Percentiles rank a stretch among this genome's conserved stretches.
Evolutionary conservation across 1,284 basidiomycete species (phyloP).

Genomic region (Trametes polyzona): DNA sequence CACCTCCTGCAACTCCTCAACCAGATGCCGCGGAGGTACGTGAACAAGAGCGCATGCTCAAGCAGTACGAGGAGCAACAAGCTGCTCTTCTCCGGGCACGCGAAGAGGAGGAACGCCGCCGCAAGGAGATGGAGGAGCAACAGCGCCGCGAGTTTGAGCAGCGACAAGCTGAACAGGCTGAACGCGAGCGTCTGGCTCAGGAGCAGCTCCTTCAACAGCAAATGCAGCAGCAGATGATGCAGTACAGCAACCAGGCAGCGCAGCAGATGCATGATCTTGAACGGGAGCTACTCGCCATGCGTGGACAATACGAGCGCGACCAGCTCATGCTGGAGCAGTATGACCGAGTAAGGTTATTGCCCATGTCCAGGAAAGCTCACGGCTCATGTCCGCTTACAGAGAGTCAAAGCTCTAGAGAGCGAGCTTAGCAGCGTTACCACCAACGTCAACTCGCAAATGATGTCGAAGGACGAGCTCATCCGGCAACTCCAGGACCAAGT

Average conservation of each 20-base stretch:
- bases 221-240: slow-evolving; percentile 78
- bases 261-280: slow-evolving; percentile 83
- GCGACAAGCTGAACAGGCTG: slow-evolving; percentile 86
- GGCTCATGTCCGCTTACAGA: slow-evolving; percentile 45
- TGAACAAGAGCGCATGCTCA: slow-evolving; percentile 94
- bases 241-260: slow-evolving; percentile 72
- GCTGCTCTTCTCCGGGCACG: slow-evolving; percentile 78
- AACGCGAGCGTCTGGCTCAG: slow-evolving; percentile 87
- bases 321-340: slow-evolving; percentile 99
- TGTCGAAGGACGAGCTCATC: slow-evolving; percentile 95
- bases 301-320: slow-evolving; percentile 97
- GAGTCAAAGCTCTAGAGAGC: slow-evolving; percentile 95
- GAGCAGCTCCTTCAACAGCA: slow-evolving; percentile 86
- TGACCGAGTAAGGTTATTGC: slow-evolving; percentile 70
- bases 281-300: slow-evolving; percentile 89
- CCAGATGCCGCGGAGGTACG: slow-evolving; percentile 81
- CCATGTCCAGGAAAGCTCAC: background rate
- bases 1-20: slow-evolving; percentile 70
- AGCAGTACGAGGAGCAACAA: slow-evolving; percentile 97
- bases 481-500: slow-evolving; percentile 97
- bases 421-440: slow-evolving; percentile 82
- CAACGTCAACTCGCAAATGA: slow-evolving; percentile 88
- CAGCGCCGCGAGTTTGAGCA: slow-evolving; percentile 93
- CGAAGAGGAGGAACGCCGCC: slow-evolving; percentile 82
- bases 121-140: slow-evolving; percentile 78